Evolutionary conservation across 495 filamentous ascomycete genomes (phyloP).

Genomic region (Penicillium parvum): DNA sequence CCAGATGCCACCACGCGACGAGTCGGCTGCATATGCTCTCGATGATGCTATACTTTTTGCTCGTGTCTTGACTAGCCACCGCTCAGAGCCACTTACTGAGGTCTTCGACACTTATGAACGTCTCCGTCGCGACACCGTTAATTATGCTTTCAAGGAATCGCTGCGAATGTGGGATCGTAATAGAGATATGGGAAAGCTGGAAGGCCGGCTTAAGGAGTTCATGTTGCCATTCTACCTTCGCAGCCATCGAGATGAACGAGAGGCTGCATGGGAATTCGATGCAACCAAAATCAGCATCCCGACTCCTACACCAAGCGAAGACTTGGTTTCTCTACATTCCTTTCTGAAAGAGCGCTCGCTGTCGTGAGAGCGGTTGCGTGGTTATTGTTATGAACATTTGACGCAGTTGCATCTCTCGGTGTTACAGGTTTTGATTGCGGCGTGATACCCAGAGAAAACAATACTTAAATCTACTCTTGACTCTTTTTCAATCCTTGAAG

Average conservation of each 20-base stretch:
- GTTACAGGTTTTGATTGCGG: conserved; percentile 1
- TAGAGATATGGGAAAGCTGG: conserved; percentile 37
- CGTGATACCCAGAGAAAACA: conserved; percentile 9
- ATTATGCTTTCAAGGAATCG: conserved; percentile 49
- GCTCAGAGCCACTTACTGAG: conserved; percentile 34
- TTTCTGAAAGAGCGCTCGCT: conserved; percentile 17
- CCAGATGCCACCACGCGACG: conserved; percentile 59
- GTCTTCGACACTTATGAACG: conserved; percentile 51
- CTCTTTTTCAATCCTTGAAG: too few species aligned
- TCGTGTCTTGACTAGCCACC: conserved; percentile 39
- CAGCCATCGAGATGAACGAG: conserved; percentile 25
- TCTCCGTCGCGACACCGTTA: conserved; percentile 46
- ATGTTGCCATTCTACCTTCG: conserved; percentile 33
- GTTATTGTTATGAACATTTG: not conserved
- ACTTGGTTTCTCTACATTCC: conserved; percentile 19
- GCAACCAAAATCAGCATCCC: conserved; percentile 29
- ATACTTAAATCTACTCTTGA: too few species aligned
- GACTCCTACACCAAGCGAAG: conserved; percentile 19
- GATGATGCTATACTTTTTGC: conserved; percentile 58
- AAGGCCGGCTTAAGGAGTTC: conserved; percentile 37
- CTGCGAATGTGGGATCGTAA: conserved; percentile 40
- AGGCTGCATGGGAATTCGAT: conserved; percentile 40
- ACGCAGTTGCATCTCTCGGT: conserved; percentile 12
- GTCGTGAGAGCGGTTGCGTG: not conserved
- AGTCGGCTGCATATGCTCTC: conserved; percentile 57